Percentiles rank a stretch among this genome's conserved stretches.
These are phyloP conservation scores for Paracoccidioides brasiliensis DNA, from an alignment of 2,329 filamentous ascomycete genomes.

Conservation along the genomic window DNA sequence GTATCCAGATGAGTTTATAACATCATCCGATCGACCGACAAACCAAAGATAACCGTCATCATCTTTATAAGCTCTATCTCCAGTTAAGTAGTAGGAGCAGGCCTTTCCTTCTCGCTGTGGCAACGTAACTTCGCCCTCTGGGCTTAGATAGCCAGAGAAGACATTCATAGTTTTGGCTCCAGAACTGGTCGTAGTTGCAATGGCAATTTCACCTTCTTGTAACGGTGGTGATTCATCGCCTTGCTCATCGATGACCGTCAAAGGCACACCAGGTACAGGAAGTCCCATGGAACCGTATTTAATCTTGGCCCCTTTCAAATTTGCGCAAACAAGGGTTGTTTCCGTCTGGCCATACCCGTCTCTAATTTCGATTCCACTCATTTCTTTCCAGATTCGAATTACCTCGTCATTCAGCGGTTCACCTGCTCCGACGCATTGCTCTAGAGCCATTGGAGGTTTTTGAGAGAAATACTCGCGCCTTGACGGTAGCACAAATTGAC, in stretches of 20 bases:
- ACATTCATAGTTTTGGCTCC: conserved; percentile 7
- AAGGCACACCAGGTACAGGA: conserved; percentile 25
- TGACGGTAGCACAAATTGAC: conserved; percentile 27
- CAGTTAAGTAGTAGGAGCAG: conserved; percentile 23
- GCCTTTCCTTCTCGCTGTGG: conserved; percentile 6
- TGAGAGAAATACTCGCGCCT: conserved; percentile 17
- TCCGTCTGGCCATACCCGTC: conserved; percentile 33
- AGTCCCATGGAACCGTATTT: conserved; percentile 30
- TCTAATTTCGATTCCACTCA: conserved; percentile 25
- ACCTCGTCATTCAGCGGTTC: conserved; percentile 31
- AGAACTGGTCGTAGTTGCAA: conserved; percentile 11
- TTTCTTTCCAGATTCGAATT: conserved; percentile 24
- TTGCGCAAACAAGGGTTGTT: conserved; percentile 28
- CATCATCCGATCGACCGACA: conserved; percentile 24
- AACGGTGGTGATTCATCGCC: conserved; percentile 18
- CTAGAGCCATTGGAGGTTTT: conserved; percentile 18
- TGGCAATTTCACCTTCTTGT: conserved; percentile 28
- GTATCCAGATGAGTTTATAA: conserved; percentile 31
- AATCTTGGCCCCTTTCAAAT: conserved; percentile 23
- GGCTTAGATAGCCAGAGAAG: conserved; percentile 6
- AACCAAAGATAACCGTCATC: conserved; percentile 26
- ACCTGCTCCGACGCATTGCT: conserved; percentile 28
- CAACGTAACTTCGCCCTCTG: conserved; percentile 2
- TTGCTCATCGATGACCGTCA: conserved; percentile 21
- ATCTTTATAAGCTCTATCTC: conserved; percentile 23